Evolutionary conservation across 2,329 filamentous ascomycete species (phyloP).

Genomic region (Dendryphion nanum): DNA sequence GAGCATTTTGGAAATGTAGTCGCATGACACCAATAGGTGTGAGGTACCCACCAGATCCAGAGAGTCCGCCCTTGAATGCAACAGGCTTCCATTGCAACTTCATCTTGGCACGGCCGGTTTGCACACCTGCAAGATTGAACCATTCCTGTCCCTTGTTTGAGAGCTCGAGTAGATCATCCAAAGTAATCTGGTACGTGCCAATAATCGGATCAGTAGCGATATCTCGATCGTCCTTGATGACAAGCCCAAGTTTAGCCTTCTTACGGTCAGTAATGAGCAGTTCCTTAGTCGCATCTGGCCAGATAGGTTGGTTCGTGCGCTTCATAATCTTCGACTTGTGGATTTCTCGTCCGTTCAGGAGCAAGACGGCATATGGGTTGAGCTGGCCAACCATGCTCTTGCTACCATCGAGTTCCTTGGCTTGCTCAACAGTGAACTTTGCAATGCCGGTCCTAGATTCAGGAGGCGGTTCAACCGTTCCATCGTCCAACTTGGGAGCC

Average conservation of each 20-base stretch:
- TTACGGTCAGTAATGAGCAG: conserved; percentile 93
- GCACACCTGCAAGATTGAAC: conserved; percentile 82
- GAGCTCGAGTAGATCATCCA: conserved; percentile 88
- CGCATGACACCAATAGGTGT: conserved; percentile 94
- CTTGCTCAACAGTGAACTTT: conserved; percentile 89
- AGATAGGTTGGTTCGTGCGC: conserved; percentile 96
- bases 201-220: conserved; percentile 78
- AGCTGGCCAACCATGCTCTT: conserved; percentile 90
- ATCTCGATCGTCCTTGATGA: conserved; percentile 94
- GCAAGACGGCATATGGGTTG: conserved; percentile 83
- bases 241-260: conserved; percentile 82
- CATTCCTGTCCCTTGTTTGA: conserved; percentile 94
- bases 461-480: conserved; percentile 75
- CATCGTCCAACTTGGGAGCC: conserved; percentile 68
- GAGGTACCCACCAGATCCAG: conserved; percentile 82
- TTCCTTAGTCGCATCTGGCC: conserved; percentile 89
- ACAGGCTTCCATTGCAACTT: conserved; percentile 95
- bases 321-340: conserved; percentile 90
- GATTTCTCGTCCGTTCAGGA: conserved; percentile 89
- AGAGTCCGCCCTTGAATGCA: conserved; percentile 72
- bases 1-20: conserved; percentile 83
- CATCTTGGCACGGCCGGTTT: conserved; percentile 85
- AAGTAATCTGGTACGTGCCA: conserved; percentile 90
- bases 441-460: conserved; percentile 93
- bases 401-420: conserved; percentile 88